phyloP scores from a whole-genome alignment of 2,329 filamentous ascomycete genomes.

The Claviceps cyperi region DNA sequence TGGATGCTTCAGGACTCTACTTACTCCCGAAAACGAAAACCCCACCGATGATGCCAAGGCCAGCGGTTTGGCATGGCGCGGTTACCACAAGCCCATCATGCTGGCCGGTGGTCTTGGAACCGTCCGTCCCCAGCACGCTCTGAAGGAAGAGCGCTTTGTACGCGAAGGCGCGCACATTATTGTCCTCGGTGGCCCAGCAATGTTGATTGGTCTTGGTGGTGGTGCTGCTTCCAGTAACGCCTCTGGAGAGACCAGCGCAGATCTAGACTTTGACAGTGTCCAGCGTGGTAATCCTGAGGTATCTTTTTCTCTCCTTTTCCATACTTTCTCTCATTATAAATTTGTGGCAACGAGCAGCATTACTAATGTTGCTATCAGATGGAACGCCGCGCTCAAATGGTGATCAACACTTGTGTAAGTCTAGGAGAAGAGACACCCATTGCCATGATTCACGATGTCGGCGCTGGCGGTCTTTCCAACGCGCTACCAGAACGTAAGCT shows the following conservation, averaged over 20 bases:
- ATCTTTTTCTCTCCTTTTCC: neutral
- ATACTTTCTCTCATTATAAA: neutral
- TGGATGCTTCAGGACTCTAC: slow-evolving; percentile 83
- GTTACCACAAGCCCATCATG: slow-evolving; percentile 98
- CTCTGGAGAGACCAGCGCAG: slow-evolving; percentile 75
- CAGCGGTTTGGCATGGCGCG: slow-evolving; percentile 44
- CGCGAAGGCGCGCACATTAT: slow-evolving; percentile 80
- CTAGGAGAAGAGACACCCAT: slow-evolving; percentile 80
- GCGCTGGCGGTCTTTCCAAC: slow-evolving; percentile 64
- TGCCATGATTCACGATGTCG: slow-evolving; percentile 93
- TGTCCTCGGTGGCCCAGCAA: slow-evolving; percentile 87
- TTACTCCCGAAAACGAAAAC: slow-evolving; percentile 30
- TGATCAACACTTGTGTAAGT: slow-evolving; percentile 86
- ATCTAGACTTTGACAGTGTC: slow-evolving; percentile 93
- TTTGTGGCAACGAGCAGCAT: neutral
- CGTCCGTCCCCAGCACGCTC: slow-evolving; percentile 76
- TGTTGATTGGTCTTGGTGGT: slow-evolving; percentile 93
- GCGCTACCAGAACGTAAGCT: slow-evolving; percentile 58
- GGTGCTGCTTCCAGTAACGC: slow-evolving; percentile 87
- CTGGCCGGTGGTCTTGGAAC: slow-evolving; percentile 92
- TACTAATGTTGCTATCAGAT: slow-evolving; percentile 32
- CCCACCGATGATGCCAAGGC: slow-evolving; percentile 18
- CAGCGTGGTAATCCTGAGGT: slow-evolving; percentile 86
- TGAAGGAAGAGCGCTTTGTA: slow-evolving; percentile 70
- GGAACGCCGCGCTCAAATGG: slow-evolving; percentile 89